Base-by-base conservation (phyloP, 2,329 filamentous ascomycete species). In the Sporothrix inflata region DNA sequence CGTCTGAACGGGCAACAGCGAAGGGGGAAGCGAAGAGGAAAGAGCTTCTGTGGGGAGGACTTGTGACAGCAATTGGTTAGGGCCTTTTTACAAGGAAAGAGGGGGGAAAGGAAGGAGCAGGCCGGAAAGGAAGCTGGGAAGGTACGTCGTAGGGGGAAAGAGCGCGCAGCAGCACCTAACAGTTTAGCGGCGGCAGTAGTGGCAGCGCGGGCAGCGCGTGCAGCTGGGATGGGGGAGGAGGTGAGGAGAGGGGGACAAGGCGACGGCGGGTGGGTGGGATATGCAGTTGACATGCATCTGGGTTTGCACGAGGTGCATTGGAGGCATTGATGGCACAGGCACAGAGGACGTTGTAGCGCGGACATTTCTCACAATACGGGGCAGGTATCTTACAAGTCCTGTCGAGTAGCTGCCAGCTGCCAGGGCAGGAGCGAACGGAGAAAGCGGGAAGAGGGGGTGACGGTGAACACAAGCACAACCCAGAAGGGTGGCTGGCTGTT, bases 31-130 rank as follows among this genome's bases (percentile, higher is more conserved):
- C 34, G 4, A 38, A 34, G 34, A 38, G 16, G 34, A 49, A 51
- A 65, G 55, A 71, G 57, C 69, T 51, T 60, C 55, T 65, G 57
- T 71, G 57, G 57, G 51, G 49, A 57, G 66, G 67, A 47, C 47
- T 68, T 27, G 65, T 68, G 47, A 53, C 30, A 68, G 30, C 19
- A 53, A 51, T 40, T 45, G 60, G 38, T n/a, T 14, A 24, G 38
- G 12, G 12, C n/a, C 38, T 16, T 27, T 14, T 40, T 40, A 63
- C 57, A 45, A 14, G 38, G 30, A 38, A 27, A 55, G 40, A 14
- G n/a, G 42, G 27, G 40, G 40, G 53, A n/a, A 30, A 21, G 45
- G 47, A 51, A 24, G 65, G 47, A 21, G 65, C 65, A 49, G 42
- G 7, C 40, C 16, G 27, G 45, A 67, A 49, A 49, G 42, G 6